Conservation (phyloP, 768 basidiomycete genomes). For the Suillus luteus region DNA sequence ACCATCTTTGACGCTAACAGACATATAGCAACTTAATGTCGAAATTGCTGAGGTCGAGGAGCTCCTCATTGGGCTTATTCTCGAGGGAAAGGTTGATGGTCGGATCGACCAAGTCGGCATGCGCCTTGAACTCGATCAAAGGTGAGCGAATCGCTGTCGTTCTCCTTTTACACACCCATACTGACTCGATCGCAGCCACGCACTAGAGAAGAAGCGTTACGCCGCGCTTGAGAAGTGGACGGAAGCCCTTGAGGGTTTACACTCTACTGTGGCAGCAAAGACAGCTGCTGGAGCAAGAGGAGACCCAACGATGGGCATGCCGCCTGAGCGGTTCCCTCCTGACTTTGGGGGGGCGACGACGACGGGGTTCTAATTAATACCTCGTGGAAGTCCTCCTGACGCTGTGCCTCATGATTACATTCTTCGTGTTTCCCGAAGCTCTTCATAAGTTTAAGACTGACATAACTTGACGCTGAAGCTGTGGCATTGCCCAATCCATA, state of each 20-base stretch:
- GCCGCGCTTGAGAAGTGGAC: slow-evolving; percentile 82
- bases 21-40: slow-evolving; percentile 89
- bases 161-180: slow-evolving; percentile 1
- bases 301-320: slow-evolving; percentile 37
- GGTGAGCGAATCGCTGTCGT: slow-evolving; percentile 49
- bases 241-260: slow-evolving; percentile 74
- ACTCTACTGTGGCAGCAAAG: slow-evolving; percentile 75
- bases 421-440: background rate
- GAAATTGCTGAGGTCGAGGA: slow-evolving; percentile 90
- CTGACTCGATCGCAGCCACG: slow-evolving; percentile 59
- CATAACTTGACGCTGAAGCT: background rate
- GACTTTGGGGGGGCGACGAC: slow-evolving; percentile 32
- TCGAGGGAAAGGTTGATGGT: slow-evolving; percentile 97
- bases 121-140: slow-evolving; percentile 85
- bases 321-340: slow-evolving; percentile 32
- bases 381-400: background rate
- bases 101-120: slow-evolving; percentile 96
- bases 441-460: background rate
- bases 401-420: slow-evolving; percentile 2
- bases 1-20: slow-evolving; percentile 4
- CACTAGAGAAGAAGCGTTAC: slow-evolving; percentile 85
- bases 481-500: background rate
- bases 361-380: background rate
- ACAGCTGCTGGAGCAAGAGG: slow-evolving; percentile 44
- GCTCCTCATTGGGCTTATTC: slow-evolving; percentile 87